Conservation (phyloP, 192 early-diverging fungal species). For the Umbelopsis vinacea region DNA sequence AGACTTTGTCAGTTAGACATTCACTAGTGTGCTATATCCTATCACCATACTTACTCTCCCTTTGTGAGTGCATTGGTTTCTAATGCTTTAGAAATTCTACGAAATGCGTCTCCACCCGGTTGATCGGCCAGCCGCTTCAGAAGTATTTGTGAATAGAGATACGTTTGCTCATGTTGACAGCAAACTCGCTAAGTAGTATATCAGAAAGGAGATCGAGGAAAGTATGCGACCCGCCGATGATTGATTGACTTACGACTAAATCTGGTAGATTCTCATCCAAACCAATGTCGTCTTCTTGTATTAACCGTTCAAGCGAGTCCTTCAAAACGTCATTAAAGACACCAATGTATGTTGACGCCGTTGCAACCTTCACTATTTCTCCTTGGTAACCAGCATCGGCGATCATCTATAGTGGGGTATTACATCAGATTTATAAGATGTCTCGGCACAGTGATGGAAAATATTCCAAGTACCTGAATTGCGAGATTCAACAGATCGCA, state of each 20-base stretch:
- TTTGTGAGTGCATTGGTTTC: conserved; percentile 47
- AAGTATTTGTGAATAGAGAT: conserved; percentile 54
- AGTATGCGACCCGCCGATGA: neutral
- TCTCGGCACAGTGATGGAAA: neutral
- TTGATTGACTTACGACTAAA: conserved; percentile 48
- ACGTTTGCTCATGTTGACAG: conserved; percentile 60
- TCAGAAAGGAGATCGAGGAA: neutral
- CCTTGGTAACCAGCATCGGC: conserved; percentile 65
- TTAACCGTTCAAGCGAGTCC: conserved; percentile 64
- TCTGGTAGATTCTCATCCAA: conserved; percentile 59
- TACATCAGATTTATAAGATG: neutral
- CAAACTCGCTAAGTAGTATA: conserved; percentile 46
- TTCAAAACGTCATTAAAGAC: conserved; percentile 68
- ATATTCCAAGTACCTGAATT: conserved; percentile 51
- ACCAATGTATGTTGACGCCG: conserved; percentile 67
- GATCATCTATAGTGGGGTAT: conserved; percentile 47
- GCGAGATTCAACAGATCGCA: conserved; percentile 65
- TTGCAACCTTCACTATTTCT: conserved; percentile 68
- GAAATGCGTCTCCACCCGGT: conserved; percentile 44
- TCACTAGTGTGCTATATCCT: neutral
- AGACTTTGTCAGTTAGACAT: neutral
- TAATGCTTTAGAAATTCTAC: conserved; percentile 52
- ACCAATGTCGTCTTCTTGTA: conserved; percentile 60
- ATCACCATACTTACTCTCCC: conserved; percentile 42
- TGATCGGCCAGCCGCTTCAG: conserved; percentile 49